Evolutionary conservation across 2,329 filamentous ascomycete species (phyloP), one percentile per base, ranked within the genome.

Genomic region (Claviceps arundinis): DNA sequence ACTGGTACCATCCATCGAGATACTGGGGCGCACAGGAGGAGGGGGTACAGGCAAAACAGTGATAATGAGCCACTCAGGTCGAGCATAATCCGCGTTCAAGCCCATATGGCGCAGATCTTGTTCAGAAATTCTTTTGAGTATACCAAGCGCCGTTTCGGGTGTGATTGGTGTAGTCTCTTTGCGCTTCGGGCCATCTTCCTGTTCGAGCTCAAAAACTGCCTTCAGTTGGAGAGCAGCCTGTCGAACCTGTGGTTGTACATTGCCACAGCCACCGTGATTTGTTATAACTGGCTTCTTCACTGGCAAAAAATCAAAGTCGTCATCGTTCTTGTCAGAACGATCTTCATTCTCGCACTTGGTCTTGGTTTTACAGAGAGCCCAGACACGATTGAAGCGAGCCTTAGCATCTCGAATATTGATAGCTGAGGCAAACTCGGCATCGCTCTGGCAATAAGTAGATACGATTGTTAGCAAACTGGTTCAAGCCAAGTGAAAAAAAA

Each of bases 61-160:
- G 56, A 98, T 75, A 55, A 98, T 81, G 89, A 99, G 95, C 93
- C 93, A 98, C 66, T 98, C 93, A 0, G 93, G 93, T 47, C 91
- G 84, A 52, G 94, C 91, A 62, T 97, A 97, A 65, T 97, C 89
- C 53, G 85, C 85, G 70, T 91, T 98, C 62, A 98, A 73, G 37
- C 93, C 93, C 73, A 99, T 88, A 59, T 93, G 83, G 52, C 79
- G 75, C 56, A 96, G 81, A 55, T 95, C 91, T 17, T 84, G 78
- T 54, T 89, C 84, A 2, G 81, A 81, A 58, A 98, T 93, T 59
- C 84, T 84, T 59, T 86, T 84, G 69, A 99, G 87, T 61, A 97
- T 86, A 61, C 85, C 84, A 58, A 95, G 77, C 3, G 89, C 89
- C 73, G 86, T 82, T 65, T 90, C 83, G 3, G 93, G 87, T 14